phyloP scores from a whole-genome alignment of 2,329 filamentous ascomycete genomes.

The Immersiporthe knoxdaviesiana region DNA sequence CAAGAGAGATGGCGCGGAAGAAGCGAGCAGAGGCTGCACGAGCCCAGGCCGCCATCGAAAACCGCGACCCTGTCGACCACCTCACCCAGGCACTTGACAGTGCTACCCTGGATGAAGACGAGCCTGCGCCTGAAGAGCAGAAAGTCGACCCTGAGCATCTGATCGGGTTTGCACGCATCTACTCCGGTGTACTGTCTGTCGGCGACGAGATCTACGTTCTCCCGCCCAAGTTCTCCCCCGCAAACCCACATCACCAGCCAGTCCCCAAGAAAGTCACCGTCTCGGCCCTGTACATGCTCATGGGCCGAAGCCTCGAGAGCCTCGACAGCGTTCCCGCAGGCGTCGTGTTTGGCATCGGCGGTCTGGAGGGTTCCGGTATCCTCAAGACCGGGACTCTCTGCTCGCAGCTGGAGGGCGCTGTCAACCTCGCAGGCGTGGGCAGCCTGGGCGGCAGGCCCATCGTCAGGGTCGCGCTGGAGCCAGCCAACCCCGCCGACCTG shows the following conservation, averaged over 20 bases:
- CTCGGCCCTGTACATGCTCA: slow-evolving; percentile 88
- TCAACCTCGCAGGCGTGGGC: slow-evolving; percentile 86
- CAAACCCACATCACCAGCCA: slow-evolving; percentile 70
- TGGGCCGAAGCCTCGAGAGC: slow-evolving; percentile 87
- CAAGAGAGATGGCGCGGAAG: slow-evolving; percentile 80
- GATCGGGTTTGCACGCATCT: slow-evolving; percentile 92
- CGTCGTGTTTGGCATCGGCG: slow-evolving; percentile 92
- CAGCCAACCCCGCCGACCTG: slow-evolving; percentile 84
- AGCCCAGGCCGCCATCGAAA: slow-evolving; percentile 64
- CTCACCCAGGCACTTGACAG: slow-evolving; percentile 64
- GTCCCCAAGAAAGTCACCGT: slow-evolving; percentile 82
- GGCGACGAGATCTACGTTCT: slow-evolving; percentile 91
- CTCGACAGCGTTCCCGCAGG: slow-evolving; percentile 86
- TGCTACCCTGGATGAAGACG: slow-evolving; percentile 60
- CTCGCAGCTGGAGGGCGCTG: slow-evolving; percentile 80
- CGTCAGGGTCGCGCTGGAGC: slow-evolving; percentile 93
- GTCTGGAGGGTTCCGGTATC: slow-evolving; percentile 82
- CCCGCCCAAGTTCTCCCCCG: slow-evolving; percentile 89
- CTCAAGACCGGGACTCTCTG: slow-evolving; percentile 94
- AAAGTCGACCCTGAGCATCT: slow-evolving; percentile 80
- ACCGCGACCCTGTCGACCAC: slow-evolving; percentile 53
- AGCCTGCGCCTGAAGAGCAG: slow-evolving; percentile 46
- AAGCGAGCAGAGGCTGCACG: slow-evolving; percentile 88
- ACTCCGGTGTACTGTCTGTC: slow-evolving; percentile 86
- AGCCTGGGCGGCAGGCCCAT: slow-evolving; percentile 82